Evolutionary conservation across 2,329 filamentous ascomycete species (phyloP), one percentile per base, ranked within the genome.

Genomic region (Phaeosphaeriaceae sp.): DNA sequence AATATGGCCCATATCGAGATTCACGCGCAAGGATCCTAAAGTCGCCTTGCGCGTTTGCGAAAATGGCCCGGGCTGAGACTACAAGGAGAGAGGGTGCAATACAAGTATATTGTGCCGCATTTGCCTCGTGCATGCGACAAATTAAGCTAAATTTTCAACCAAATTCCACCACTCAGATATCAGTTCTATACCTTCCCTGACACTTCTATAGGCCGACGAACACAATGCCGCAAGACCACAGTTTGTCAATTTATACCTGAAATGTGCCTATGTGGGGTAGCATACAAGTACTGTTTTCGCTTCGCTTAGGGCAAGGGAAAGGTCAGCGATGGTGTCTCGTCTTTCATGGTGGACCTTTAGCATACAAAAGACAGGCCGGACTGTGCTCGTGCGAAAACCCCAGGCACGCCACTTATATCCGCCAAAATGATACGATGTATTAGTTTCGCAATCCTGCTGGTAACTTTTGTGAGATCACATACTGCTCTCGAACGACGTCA

Each of bases 401-500:
- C 11, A 6, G 25, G 25, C 31, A 36, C 3, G 13, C 31, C 3
- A 11, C 31, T 13, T 7, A 36, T 7, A 11, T 36, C 13, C 11
- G 13, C 31, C 31, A 36, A 36, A 11, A 36, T 36, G 31, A 7
- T 13, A 15, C 11, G 6, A 3, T 11, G 13, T 15, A 36, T 13
- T 3, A 36, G 21, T 21, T 19, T 45, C 10, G 15, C 42, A 20
- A 15, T 45, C 19, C 19, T 17, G 42, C n/a, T 45, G 42, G 42
- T 19, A 17, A 22, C n/a, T 11, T 11, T 53, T 13, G 59, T 53
- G 10, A n/a, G 51, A 3, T 51, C 59, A n/a, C 50, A 41, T 27
- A n/a, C 36, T n/a, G 31, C 24, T 1, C 41, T 67, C 6, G n/a
- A 51, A 25, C 9, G 40, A 20, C 63, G 68, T 24, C 68, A 72